Percentiles rank a stretch among this genome's conserved stretches.
Evolutionary conservation across 108 stramenopile genomes (phyloP).

Genomic region (Nannochloropsis gaditana): DNA sequence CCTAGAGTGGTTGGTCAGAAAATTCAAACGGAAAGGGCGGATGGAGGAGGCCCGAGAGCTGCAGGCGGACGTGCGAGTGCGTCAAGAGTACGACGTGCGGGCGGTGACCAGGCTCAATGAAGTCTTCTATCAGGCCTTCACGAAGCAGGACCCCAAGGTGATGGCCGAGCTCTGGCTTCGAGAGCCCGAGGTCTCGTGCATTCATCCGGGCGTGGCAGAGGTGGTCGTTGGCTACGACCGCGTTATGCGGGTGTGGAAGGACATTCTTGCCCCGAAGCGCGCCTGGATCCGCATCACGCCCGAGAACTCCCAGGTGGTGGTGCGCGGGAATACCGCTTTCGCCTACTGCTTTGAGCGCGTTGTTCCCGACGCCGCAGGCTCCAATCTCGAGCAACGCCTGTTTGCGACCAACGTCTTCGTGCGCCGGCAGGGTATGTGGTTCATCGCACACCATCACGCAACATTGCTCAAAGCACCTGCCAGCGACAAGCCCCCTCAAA

Average conservation of each 20-base stretch:
- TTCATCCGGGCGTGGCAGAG: constrained; percentile 9
- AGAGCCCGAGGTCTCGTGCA: background rate
- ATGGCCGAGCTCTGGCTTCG: constrained; percentile 10
- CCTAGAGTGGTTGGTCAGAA: background rate
- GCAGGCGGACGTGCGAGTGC: background rate
- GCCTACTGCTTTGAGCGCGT: constrained; percentile 15
- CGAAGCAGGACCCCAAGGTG: constrained; percentile 11
- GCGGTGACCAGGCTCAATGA: background rate
- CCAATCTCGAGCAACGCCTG: background rate
- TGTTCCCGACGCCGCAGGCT: background rate
- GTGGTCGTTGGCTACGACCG: background rate
- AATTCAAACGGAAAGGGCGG: constrained; percentile 13
- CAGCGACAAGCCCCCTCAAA: constrained; percentile 9
- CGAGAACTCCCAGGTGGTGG: background rate
- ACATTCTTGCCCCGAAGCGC: background rate
- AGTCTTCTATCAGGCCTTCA: constrained; percentile 15
- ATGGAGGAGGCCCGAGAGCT: constrained; percentile 4
- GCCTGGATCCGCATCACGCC: background rate
- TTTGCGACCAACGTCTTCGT: background rate
- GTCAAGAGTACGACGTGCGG: constrained; percentile 14
- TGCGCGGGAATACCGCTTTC: background rate
- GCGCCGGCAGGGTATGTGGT: constrained; percentile 16
- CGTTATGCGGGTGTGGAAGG: background rate
- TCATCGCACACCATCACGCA: constrained; percentile 10
- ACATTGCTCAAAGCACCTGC: background rate